Evolutionary conservation across 495 filamentous ascomycete species (phyloP).

Genomic region (Cercophora samala): DNA sequence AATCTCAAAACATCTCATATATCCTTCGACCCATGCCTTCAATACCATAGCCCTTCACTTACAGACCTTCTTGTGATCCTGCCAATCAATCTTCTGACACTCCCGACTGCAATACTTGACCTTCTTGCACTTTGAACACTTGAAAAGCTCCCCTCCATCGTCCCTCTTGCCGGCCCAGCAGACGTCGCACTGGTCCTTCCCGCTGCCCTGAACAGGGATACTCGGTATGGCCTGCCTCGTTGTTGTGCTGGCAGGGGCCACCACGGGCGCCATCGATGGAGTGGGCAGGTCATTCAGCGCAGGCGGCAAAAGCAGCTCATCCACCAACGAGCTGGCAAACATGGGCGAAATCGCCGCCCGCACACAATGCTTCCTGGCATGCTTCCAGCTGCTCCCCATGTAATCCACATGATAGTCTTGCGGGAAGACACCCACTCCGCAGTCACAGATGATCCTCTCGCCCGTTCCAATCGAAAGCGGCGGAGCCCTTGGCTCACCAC

Average conservation of each 20-base stretch:
- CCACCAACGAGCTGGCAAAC: not conserved
- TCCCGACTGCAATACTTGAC: not conserved
- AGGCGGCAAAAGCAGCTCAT: conserved; percentile 1
- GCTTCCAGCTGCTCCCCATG: conserved; percentile 1
- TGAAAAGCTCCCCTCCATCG: not conserved
- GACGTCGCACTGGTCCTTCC: not conserved
- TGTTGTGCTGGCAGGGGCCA: not conserved
- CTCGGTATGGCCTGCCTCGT: not conserved
- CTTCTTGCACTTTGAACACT: conserved; percentile 1
- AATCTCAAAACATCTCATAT: not conserved
- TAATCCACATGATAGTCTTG: not conserved
- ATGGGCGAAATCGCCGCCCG: not conserved
- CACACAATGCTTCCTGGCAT: not conserved
- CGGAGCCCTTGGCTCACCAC: not conserved
- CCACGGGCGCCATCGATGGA: not conserved
- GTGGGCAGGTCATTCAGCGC: not conserved
- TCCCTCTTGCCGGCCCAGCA: not conserved
- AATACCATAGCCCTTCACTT: not conserved
- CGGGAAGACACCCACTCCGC: not conserved
- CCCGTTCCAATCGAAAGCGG: not conserved
- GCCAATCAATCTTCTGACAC: conserved; percentile 2
- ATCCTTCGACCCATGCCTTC: not conserved
- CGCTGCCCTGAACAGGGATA: not conserved
- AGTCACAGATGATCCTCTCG: not conserved
- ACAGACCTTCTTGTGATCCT: not conserved